Evolutionary conservation across 192 early-diverging fungal genomes (phyloP), one percentile per base, ranked within the genome.

Genomic region (Gigaspora rosea): DNA sequence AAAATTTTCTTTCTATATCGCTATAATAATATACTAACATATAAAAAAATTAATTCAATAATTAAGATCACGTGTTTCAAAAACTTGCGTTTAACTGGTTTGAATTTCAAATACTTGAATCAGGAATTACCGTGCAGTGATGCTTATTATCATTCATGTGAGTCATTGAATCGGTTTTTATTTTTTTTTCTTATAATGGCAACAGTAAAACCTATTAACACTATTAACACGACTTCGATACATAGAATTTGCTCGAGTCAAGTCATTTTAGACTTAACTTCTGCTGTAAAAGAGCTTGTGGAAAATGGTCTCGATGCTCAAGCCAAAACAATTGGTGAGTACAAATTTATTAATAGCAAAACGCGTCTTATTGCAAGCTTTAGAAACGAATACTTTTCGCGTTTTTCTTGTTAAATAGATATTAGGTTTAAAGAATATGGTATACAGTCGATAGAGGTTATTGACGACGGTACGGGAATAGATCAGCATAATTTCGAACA

Each of bases 231-330:
- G 54, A 82, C 86, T 61, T 88, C 90, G 0, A 86, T 94, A 66
- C 91, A 91, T 77, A 83, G 87, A 76, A 93, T 98, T 71, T 97
- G 95, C 73, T 94, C 95, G 2, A 93, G 94, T 9, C 95, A 98
- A 63, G 95, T 96, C 33, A 89, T 98, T 33, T 80, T 93, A 13
- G 94, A 96, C 79, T 88, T 97, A 51, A 83, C 90, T 11, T 94
- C 90, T 0, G 88, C 94, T 12, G 91, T 93, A 16, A 98, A 99
- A 85, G 98, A 99, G 80, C 86, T 99, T 8, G 80, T 99, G 41
- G 98, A 99, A 77, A 99, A 99, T 82, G 90, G 91, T 57, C 78
- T 98, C 7, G 98, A 99, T 78, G 95, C 98, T 0, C 85, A 89
- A 0, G 90, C 98, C 4, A 94, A 94, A 0, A 67, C 82, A 7